phyloP scores from a whole-genome alignment of 1,284 basidiomycete species.

The Trametes hirsuta region DNA sequence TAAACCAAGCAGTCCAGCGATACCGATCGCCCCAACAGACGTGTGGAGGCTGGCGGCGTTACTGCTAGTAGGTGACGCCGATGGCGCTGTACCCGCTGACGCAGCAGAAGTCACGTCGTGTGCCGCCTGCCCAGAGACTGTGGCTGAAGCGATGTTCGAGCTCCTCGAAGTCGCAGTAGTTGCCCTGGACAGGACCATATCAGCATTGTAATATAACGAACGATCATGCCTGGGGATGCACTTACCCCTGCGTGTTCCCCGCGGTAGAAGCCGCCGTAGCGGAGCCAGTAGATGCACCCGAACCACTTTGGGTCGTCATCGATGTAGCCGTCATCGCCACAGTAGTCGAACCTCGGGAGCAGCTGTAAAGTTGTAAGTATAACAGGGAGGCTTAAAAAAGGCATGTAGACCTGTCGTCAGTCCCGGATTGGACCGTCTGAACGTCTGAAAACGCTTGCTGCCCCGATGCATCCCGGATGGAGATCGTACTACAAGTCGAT shows the following conservation, averaged over 20 bases:
- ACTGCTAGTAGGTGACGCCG: constrained; percentile 9
- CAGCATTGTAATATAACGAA: neutral
- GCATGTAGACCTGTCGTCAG: constrained; percentile 41
- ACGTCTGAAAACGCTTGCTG: constrained; percentile 55
- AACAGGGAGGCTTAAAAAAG: neutral
- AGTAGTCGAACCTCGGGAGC: constrained; percentile 29
- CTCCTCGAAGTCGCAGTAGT: neutral
- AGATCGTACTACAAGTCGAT: constrained; percentile 46
- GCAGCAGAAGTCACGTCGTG: constrained; percentile 3
- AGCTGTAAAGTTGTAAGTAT: neutral
- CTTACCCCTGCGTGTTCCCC: constrained; percentile 2
- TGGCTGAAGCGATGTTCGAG: neutral
- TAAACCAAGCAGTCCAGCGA: constrained; percentile 19
- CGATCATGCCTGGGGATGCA: neutral
- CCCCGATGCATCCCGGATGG: constrained; percentile 66
- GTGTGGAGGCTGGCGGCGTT: constrained; percentile 18
- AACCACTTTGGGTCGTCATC: neutral
- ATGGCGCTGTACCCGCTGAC: neutral
- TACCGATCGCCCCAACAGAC: constrained; percentile 16
- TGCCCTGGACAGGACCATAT: neutral
- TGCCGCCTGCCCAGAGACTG: neutral
- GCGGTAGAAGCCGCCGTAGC: constrained; percentile 1
- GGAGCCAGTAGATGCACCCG: constrained; percentile 6
- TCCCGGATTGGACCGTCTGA: constrained; percentile 51
- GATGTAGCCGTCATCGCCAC: constrained; percentile 10